These are phyloP conservation scores for Phaeosphaeriaceae sp. DNA, from an alignment of 2,329 filamentous ascomycete species.

Conservation along the genomic window DNA sequence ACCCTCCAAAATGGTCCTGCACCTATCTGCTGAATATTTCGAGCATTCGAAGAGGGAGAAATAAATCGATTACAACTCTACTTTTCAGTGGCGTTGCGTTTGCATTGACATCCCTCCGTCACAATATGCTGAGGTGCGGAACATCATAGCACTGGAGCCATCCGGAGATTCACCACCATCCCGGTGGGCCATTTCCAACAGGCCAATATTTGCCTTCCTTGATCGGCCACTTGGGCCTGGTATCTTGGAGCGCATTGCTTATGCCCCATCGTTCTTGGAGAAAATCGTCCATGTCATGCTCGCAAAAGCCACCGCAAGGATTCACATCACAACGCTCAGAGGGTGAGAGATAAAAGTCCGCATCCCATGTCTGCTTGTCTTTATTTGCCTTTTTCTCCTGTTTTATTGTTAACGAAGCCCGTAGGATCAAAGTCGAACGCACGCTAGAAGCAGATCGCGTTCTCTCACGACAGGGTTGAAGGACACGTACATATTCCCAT, in stretches of 20 bases:
- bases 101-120: too few relatives aligned
- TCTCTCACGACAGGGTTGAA: background rate
- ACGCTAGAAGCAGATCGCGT: too few relatives aligned
- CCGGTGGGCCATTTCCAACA: background rate
- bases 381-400: constrained; percentile 9
- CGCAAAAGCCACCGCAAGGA: background rate
- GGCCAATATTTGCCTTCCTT: constrained; percentile 18
- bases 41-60: too few relatives aligned
- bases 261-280: constrained; percentile 21
- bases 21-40: background rate
- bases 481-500: constrained; percentile 25
- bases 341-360: constrained; percentile 3
- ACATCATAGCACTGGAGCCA: too few relatives aligned
- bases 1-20: background rate
- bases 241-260: background rate
- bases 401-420: background rate
- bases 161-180: background rate
- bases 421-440: too few relatives aligned
- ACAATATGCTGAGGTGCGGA: too few relatives aligned
- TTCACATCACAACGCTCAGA: background rate
- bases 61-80: too few relatives aligned
- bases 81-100: too few relatives aligned
- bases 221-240: constrained; percentile 2
- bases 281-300: background rate
- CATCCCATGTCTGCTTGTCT: background rate